phyloP scores from a whole-genome alignment of 179 eudicot species.

The Amaranthus tricolor region DNA sequence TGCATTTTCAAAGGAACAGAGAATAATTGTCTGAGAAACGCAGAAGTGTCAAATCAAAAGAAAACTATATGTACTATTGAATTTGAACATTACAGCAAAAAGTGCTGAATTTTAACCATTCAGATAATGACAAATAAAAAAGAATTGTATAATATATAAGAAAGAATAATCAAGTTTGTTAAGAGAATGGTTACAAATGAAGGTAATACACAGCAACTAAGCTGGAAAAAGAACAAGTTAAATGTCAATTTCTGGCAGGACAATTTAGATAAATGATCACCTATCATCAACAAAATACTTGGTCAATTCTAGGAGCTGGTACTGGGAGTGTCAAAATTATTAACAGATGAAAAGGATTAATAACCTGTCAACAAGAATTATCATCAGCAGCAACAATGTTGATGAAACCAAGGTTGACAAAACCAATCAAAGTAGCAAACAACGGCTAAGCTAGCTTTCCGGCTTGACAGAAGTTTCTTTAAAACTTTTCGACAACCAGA shows the following conservation, averaged over 20 bases:
- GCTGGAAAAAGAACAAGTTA: constrained; percentile 22
- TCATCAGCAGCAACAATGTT: constrained; percentile 14
- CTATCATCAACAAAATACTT: constrained; percentile 17
- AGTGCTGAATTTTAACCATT: constrained; percentile 6
- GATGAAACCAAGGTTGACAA: constrained; percentile 14
- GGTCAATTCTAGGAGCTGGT: constrained; percentile 19
- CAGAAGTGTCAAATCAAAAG: no score
- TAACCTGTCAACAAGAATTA: constrained; percentile 25
- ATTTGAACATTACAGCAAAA: not conserved
- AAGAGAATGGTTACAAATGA: constrained; percentile 25
- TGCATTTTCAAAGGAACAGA: no score
- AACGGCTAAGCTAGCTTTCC: constrained; percentile 30
- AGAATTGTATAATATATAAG: constrained; percentile 16
- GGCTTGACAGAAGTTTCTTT: constrained; percentile 48
- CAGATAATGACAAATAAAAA: constrained; percentile 20
- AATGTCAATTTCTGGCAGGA: constrained; percentile 1
- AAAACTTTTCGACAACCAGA: constrained; percentile 94
- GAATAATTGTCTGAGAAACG: no score
- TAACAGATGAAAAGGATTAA: constrained; percentile 24
- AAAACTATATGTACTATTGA: not conserved
- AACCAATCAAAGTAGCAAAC: constrained; percentile 10
- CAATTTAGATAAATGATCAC: constrained; percentile 10
- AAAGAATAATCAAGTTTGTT: constrained; percentile 32
- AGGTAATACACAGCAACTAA: constrained; percentile 27
- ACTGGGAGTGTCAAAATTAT: constrained; percentile 25